Evolutionary conservation across 169 alveolate genomes (phyloP), one percentile per base, ranked within the genome.

Genomic region (Eimeria falciformis): DNA sequence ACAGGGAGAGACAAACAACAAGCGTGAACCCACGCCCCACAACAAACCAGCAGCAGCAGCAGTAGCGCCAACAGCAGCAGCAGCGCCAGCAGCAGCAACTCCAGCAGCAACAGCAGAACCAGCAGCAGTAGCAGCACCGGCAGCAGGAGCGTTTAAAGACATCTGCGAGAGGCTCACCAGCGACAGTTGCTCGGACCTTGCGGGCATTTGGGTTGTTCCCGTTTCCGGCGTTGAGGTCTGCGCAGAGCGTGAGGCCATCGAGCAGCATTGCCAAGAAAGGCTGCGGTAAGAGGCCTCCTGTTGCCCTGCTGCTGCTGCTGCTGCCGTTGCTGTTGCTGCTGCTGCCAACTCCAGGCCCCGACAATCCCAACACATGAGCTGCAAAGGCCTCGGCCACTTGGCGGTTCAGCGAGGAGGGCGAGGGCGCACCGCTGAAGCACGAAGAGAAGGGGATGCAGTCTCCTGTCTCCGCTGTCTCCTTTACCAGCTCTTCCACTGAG

Each of bases 191-290:
- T 43, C 83, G 14, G 18, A 56, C 83, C 50, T 71, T 71, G 25
- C 56, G 5, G 12, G 73, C 17, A n/a, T n/a, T 62, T 12, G 73
- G 37, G 29, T 29, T n/a, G 17, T 29, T n/a, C 1, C 37, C 73
- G 29, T n/a, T 62, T 14, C 73, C 73, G 37, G 33, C 73, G 12
- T 18, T 12, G 33, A 62, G 21, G 29, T 71, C 83, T 2, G 83
- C 83, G 56, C 83, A 71, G 33, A 37, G 58, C 18, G 91, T 62
- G 66, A 84, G 69, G 25, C 65, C 91, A 46, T 84, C 91, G n/a
- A 84, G 81, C 45, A 84, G 81, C 81, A 84, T 4, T 23, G 91
- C 79, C 43, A 68, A 47, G 17, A 84, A 84, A 0, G 91, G 91
- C 53, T 58, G 82, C 0, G 91, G 91, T 82, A 84, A 68, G 21